These are phyloP conservation scores for Vitis hybrid DNA, from an alignment of 177 flowering plant species.

Conservation along the genomic window DNA sequence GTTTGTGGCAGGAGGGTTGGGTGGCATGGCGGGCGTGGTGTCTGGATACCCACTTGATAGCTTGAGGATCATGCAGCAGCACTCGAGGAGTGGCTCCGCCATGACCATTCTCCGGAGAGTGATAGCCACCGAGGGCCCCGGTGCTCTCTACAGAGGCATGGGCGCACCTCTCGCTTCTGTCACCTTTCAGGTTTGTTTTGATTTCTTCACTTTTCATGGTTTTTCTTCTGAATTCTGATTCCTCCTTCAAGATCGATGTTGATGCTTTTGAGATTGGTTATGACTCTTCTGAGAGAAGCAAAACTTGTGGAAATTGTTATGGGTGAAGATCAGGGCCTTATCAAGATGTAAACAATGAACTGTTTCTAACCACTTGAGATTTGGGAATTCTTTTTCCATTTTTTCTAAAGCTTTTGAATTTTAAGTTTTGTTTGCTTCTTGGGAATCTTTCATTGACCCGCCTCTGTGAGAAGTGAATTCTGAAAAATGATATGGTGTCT, in stretches of 20 bases:
- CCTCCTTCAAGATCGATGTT: neutral
- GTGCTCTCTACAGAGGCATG: conserved; percentile 85
- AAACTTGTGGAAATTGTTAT: too few species aligned
- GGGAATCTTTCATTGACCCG: too few species aligned
- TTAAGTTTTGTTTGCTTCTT: too few species aligned
- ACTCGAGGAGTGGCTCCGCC: conserved; percentile 53
- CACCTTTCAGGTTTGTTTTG: conserved; percentile 64
- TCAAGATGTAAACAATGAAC: too few species aligned
- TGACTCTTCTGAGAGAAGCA: too few species aligned
- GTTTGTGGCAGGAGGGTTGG: conserved; percentile 89
- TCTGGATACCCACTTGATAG: conserved; percentile 93
- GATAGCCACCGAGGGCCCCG: conserved; percentile 57
- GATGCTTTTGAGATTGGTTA: too few species aligned
- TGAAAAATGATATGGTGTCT: too few species aligned
- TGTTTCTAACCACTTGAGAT: too few species aligned
- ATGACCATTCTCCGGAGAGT: conserved; percentile 47
- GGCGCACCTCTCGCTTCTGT: conserved; percentile 84
- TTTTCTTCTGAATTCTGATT: neutral
- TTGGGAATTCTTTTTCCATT: too few species aligned
- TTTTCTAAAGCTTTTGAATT: too few species aligned
- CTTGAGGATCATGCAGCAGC: conserved; percentile 69
- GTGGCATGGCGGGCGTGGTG: conserved; percentile 81
- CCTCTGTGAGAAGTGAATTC: too few species aligned
- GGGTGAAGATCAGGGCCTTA: too few species aligned
- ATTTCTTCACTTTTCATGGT: neutral